These are phyloP conservation scores for Vanilla planifolia DNA, from an alignment of 106 monocot genomes.

Conservation along the genomic window DNA sequence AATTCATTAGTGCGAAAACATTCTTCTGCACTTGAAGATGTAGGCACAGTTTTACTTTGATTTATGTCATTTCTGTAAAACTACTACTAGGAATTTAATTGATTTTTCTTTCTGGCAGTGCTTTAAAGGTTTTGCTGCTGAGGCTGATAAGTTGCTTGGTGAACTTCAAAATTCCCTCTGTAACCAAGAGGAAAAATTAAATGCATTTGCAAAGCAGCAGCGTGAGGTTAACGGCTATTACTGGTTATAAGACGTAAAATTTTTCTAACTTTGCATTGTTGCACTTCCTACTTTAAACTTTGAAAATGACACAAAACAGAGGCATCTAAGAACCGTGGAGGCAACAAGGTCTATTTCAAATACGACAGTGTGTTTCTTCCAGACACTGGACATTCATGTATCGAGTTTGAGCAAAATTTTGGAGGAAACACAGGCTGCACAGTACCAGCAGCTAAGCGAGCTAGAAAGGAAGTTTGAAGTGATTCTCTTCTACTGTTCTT, in stretches of 20 bases:
- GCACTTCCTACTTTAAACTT: background rate
- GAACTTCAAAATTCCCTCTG: constrained; percentile 64
- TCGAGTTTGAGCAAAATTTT: constrained; percentile 72
- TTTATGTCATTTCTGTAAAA: background rate
- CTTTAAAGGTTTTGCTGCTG: constrained; percentile 64
- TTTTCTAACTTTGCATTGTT: background rate
- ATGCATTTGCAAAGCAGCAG: constrained; percentile 70
- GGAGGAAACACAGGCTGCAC: constrained; percentile 71
- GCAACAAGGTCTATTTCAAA: constrained; percentile 75
- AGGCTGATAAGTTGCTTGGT: constrained; percentile 82
- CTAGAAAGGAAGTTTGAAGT: constrained; percentile 99
- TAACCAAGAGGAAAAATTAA: constrained; percentile 70
- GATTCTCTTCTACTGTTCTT: background rate
- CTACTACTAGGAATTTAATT: constrained; percentile 1
- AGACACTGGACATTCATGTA: constrained; percentile 64
- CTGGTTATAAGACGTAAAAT: background rate
- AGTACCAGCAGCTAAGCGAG: constrained; percentile 69
- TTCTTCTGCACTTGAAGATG: constrained; percentile 70
- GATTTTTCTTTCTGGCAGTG: constrained; percentile 36
- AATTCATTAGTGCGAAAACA: constrained; percentile 67
- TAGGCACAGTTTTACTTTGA: constrained; percentile 22
- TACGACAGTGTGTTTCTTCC: constrained; percentile 71
- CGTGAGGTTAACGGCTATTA: constrained; percentile 42
- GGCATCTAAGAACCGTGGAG: constrained; percentile 72
- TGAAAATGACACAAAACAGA: constrained; percentile 28